phyloP scores from a whole-genome alignment of 306 rosid genomes.

The Cotoneaster glaucophyllus region DNA sequence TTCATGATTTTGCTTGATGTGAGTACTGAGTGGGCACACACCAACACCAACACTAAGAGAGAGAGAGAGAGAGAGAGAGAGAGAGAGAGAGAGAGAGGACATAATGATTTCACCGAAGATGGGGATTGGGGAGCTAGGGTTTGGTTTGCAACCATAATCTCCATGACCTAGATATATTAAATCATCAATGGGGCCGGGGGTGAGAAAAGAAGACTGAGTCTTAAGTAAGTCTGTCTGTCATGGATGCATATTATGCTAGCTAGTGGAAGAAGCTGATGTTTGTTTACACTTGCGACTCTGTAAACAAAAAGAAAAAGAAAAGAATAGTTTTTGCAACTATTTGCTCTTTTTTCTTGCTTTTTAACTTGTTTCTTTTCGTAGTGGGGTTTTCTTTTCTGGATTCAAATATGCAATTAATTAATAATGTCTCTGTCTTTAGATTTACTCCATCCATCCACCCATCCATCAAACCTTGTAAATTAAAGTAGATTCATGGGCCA shows the following conservation, averaged over 20 bases:
- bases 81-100: slow-evolving; percentile 15
- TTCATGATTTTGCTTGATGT: slow-evolving; percentile 24
- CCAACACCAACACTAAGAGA: slow-evolving; percentile 4
- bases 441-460: slow-evolving; percentile 34
- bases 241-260: slow-evolving; percentile 33
- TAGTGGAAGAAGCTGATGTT: slow-evolving; percentile 59
- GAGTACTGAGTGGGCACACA: slow-evolving; percentile 36
- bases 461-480: slow-evolving; percentile 42
- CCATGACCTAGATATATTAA: slow-evolving; percentile 19
- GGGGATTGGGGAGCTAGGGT: slow-evolving; percentile 40
- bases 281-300: slow-evolving; percentile 36
- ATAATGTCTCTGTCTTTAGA: slow-evolving; percentile 55
- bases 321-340: slow-evolving; percentile 32
- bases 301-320: neutral
- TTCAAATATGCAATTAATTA: slow-evolving; percentile 47
- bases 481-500: slow-evolving; percentile 41
- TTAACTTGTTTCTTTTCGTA: slow-evolving; percentile 17
- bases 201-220: slow-evolving; percentile 38
- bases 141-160: slow-evolving; percentile 57
- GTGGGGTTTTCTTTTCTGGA: slow-evolving; percentile 33
- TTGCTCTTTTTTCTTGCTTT: slow-evolving; percentile 22
- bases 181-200: slow-evolving; percentile 27
- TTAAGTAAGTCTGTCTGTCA: slow-evolving; percentile 17
- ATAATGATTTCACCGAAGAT: slow-evolving; percentile 40
- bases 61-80: neutral